Evolutionary conservation across 129 eudicot genomes (phyloP).

Genomic region (Kitagawia praeruptora): DNA sequence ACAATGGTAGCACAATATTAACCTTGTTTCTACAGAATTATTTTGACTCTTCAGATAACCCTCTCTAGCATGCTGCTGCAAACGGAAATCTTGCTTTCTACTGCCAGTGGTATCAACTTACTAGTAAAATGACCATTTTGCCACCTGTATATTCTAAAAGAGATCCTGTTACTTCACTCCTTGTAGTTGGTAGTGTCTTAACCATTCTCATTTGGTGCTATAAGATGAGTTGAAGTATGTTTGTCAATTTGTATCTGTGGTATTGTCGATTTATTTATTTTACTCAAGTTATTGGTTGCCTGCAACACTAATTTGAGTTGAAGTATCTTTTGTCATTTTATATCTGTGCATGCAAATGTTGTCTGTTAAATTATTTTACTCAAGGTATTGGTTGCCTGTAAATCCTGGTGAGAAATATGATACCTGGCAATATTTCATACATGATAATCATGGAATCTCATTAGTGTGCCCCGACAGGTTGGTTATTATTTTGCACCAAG

Average conservation of each 20-base stretch:
- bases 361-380: background rate
- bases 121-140: too few relatives aligned
- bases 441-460: constrained; percentile 21
- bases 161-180: background rate
- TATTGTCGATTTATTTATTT: too few relatives aligned
- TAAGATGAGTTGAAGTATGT: background rate
- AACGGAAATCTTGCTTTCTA: background rate
- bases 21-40: background rate
- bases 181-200: background rate
- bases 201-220: background rate
- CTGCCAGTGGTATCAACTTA: background rate
- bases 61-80: background rate
- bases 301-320: background rate
- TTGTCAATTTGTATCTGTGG: background rate
- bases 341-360: background rate
- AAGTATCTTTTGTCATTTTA: background rate
- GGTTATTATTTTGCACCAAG: constrained; percentile 99
- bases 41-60: background rate
- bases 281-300: too few relatives aligned
- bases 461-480: constrained; percentile 45
- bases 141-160: too few relatives aligned
- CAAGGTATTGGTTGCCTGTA: background rate
- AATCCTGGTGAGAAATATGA: background rate
- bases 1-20: too few relatives aligned
- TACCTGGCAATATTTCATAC: background rate